phyloP scores from a whole-genome alignment of 2,329 filamentous ascomycete species.

The Hypoxylon sp. region DNA sequence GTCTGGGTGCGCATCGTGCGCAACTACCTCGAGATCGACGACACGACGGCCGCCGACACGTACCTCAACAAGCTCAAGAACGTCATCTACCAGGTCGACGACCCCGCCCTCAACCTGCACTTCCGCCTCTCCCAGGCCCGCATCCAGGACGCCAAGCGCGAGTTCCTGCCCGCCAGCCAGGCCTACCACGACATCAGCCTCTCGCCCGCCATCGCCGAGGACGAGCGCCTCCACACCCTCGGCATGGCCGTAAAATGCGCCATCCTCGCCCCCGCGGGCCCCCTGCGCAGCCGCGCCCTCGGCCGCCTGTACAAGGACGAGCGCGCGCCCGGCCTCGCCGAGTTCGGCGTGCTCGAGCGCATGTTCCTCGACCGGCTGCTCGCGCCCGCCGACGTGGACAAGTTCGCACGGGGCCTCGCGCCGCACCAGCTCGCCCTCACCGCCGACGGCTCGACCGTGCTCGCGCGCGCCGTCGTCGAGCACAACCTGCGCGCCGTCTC shows the following conservation, averaged over 20 bases:
- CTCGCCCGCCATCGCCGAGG: constrained; percentile 78
- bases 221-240: constrained; percentile 85
- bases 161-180: constrained; percentile 86
- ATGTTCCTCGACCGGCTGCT: constrained; percentile 94
- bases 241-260: constrained; percentile 90
- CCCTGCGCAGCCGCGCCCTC: constrained; percentile 79
- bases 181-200: constrained; percentile 90
- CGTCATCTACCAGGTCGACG: constrained; percentile 78
- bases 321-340: constrained; percentile 74
- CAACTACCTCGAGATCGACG: constrained; percentile 92
- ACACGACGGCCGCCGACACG: constrained; percentile 82
- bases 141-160: constrained; percentile 88
- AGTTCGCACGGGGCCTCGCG: constrained; percentile 81
- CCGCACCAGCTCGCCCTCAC: constrained; percentile 92
- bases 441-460: constrained; percentile 88
- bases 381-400: constrained; percentile 79
- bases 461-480: constrained; percentile 92
- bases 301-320: constrained; percentile 94
- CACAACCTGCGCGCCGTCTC: constrained; percentile 93
- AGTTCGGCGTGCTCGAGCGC: constrained; percentile 92
- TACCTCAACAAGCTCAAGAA: constrained; percentile 97
- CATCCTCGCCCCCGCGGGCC: constrained; percentile 89
- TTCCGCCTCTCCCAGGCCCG: constrained; percentile 93
- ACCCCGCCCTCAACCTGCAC: constrained; percentile 78
- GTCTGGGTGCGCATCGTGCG: constrained; percentile 95